Percentiles rank a stretch among this genome's conserved stretches.
Conservation (phyloP, 2,329 filamentous ascomycete genomes). For the Diaporthe destruens region DNA sequence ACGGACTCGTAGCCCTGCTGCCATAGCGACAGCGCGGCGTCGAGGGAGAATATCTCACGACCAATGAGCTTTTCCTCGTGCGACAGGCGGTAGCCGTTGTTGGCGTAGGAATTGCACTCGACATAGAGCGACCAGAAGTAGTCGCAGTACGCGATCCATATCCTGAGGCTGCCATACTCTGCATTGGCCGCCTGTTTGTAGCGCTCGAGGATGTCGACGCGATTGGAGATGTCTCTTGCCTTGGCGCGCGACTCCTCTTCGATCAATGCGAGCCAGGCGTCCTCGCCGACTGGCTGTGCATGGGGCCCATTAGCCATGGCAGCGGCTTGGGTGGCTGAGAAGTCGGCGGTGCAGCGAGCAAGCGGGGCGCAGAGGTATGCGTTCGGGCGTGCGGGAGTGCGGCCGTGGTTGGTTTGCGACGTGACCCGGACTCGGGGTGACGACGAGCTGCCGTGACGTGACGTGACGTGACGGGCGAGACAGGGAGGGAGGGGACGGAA, state of each 20-base stretch:
- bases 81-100: slow-evolving; percentile 65
- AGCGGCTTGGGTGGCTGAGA: slow-evolving; percentile 5
- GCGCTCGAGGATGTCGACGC: slow-evolving; percentile 77
- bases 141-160: slow-evolving; percentile 84
- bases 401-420: slow-evolving; percentile 18
- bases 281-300: slow-evolving; percentile 74
- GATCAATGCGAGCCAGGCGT: slow-evolving; percentile 82
- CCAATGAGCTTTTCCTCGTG: slow-evolving; percentile 78
- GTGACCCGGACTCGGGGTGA: neutral
- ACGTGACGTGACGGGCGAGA: slow-evolving; percentile 12
- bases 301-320: slow-evolving; percentile 57
- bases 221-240: slow-evolving; percentile 73
- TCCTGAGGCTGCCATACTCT: slow-evolving; percentile 78
- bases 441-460: slow-evolving; percentile 8
- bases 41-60: slow-evolving; percentile 78
- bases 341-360: slow-evolving; percentile 15
- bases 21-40: slow-evolving; percentile 76
- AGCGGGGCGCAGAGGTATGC: neutral
- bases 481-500: slow-evolving; percentile 4
- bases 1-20: slow-evolving; percentile 79
- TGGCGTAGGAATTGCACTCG: slow-evolving; percentile 66
- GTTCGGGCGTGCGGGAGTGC: too few relatives aligned
- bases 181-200: slow-evolving; percentile 77
- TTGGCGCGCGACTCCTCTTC: slow-evolving; percentile 73
- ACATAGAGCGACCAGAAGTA: slow-evolving; percentile 80